Evolutionary conservation across 2,329 filamentous ascomycete genomes (phyloP), one percentile per base, ranked within the genome.

Genomic region (Thermomyces lanuginosus): DNA sequence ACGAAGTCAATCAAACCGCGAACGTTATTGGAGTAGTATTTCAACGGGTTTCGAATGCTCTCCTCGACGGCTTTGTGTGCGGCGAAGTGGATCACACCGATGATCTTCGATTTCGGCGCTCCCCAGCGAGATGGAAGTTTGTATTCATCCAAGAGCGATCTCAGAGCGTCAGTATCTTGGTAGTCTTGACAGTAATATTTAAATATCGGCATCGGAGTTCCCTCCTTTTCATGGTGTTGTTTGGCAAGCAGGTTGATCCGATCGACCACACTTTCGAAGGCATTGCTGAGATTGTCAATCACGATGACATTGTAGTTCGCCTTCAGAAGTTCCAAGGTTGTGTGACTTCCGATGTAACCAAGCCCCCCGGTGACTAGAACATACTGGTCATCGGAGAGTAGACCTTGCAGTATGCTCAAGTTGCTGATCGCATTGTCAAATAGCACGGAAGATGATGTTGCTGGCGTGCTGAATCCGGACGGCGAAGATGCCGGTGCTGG

Each of bases 21-120:
- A 16, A 76, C 69, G 33, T 77, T 77, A 55, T 76, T 77, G 32
- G 61, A 60, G 48, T 76, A 77, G 48, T 77, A 77, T 32, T 64
- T 63, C 30, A 76, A 48, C 1, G 72, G 72, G 31, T 59, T 53
- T 14, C 51, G 47, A 33, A 76, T 74, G 22, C 68, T 74, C 38
- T 77, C 71, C 14, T 63, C 63, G 0, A 76, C 70, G 2, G 71
- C 69, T 44, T 76, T 76, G 55, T 68, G 67, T 1, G 72, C 72
- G 8, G 72, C 72, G 37, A 76, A 76, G 41, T 77, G 72, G 31
- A 77, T 74, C n/a, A 76, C 69, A 1, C 69, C 71, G 0, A 55
- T 53, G 34, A 76, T 72, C 16, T 53, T 58, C 2, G 66, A 70
- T 27, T 47, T 46, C 10, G 54, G 44, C 8, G 43, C 36, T 13